A percentile compares a stretch with the other conserved stretches of the same genome.
These are phyloP conservation scores for Cyclotella choctawhatcheeana DNA, from an alignment of 108 stramenopile species.

Conservation along the genomic window DNA sequence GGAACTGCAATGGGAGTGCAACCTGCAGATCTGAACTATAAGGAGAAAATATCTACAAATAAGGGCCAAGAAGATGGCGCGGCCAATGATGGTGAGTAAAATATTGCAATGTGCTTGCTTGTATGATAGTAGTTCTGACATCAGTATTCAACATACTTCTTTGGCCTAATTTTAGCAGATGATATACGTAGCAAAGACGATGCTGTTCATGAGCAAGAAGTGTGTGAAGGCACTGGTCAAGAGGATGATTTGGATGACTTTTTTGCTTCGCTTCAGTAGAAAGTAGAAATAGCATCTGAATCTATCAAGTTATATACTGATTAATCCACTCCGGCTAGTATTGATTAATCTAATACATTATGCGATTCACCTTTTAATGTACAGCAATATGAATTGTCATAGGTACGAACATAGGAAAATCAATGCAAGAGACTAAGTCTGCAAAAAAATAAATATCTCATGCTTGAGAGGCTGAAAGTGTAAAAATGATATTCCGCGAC, in stretches of 20 bases:
- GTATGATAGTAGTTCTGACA: no score
- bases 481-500: conserved; percentile 81
- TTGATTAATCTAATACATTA: no score
- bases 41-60: conserved; percentile 17
- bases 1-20: conserved; percentile 61
- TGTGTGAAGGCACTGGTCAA: neutral
- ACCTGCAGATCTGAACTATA: conserved; percentile 63
- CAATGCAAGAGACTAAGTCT: no score
- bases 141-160: neutral
- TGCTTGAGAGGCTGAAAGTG: no score
- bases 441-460: no score
- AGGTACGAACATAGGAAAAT: no score
- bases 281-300: no score
- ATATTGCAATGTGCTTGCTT: neutral
- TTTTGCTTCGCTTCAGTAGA: conserved; percentile 64
- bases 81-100: neutral
- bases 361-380: no score
- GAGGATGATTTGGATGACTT: conserved; percentile 65
- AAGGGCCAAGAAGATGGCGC: neutral
- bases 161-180: neutral
- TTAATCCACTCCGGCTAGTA: no score
- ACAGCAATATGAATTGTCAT: no score
- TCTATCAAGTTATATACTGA: no score
- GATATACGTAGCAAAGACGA: neutral
- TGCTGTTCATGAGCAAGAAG: neutral